Evolutionary conservation across 192 early-diverging fungal genomes (phyloP).

Genomic region (Gorgonomyces haynaldii): DNA sequence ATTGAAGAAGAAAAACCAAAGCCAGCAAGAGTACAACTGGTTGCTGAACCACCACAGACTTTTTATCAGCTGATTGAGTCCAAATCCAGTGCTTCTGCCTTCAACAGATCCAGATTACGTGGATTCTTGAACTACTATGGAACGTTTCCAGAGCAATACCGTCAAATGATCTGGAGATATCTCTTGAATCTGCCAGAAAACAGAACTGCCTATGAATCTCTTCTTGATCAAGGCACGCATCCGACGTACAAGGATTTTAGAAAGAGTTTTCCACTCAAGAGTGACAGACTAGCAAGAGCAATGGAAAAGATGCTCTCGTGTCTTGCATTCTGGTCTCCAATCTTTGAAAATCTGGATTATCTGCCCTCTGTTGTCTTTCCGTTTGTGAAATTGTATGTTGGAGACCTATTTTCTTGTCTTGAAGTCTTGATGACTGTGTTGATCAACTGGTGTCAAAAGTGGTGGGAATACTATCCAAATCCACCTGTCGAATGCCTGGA

Average conservation of each 20-base stretch:
- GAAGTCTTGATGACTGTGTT: constrained; percentile 43
- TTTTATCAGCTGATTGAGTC: constrained; percentile 28
- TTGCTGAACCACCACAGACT: constrained; percentile 12
- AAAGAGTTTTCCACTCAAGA: constrained; percentile 34
- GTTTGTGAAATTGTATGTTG: constrained; percentile 39
- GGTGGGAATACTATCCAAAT: constrained; percentile 59
- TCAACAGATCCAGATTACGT: constrained; percentile 19
- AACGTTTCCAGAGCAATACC: constrained; percentile 25
- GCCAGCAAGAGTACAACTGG: neutral
- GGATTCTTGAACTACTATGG: constrained; percentile 35
- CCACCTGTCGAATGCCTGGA: constrained; percentile 45
- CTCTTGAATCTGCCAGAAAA: constrained; percentile 41
- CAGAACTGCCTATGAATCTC: constrained; percentile 34
- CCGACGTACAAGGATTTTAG: constrained; percentile 27
- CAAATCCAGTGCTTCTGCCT: constrained; percentile 8
- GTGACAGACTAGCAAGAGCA: constrained; percentile 27
- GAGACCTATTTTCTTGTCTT: constrained; percentile 41
- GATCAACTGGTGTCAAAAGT: constrained; percentile 57
- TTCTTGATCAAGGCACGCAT: constrained; percentile 34
- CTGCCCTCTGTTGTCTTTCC: constrained; percentile 49
- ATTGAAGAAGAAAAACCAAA: neutral
- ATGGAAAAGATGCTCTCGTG: constrained; percentile 43
- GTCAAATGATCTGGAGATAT: constrained; percentile 42
- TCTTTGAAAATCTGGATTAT: constrained; percentile 49
- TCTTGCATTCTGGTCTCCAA: constrained; percentile 46